Evolutionary conservation across 805 yeast genomes (phyloP).

Genomic region (Pichia thaimueangensis): DNA sequence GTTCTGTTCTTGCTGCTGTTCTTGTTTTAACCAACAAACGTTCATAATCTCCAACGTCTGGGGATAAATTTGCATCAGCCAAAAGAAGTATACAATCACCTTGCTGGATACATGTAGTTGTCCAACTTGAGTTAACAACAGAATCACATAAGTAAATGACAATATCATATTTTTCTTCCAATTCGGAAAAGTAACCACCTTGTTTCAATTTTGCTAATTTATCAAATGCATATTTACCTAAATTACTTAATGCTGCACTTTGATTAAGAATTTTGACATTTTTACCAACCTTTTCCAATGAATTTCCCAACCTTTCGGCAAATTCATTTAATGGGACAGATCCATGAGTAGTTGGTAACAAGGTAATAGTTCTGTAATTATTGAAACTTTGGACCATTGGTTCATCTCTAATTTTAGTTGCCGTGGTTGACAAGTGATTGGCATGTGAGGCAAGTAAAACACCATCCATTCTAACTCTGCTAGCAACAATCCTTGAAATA

Average conservation of each 20-base stretch:
- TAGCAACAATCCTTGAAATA: constrained; percentile 82
- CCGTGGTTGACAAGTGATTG: constrained; percentile 22
- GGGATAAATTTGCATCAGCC: constrained; percentile 73
- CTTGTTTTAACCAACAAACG: constrained; percentile 63
- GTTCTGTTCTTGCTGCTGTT: constrained; percentile 82
- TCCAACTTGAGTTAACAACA: constrained; percentile 78
- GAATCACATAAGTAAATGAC: constrained; percentile 88
- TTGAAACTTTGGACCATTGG: constrained; percentile 31
- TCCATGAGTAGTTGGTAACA: constrained; percentile 72
- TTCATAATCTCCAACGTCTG: constrained; percentile 83
- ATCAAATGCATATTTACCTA: constrained; percentile 92
- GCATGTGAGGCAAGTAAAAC: constrained; percentile 9
- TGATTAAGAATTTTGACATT: constrained; percentile 78
- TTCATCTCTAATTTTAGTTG: constrained; percentile 27
- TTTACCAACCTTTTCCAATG: constrained; percentile 66
- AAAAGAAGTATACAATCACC: constrained; percentile 89
- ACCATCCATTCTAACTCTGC: constrained; percentile 29
- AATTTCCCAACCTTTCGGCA: constrained; percentile 65
- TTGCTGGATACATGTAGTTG: constrained; percentile 84
- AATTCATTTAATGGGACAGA: constrained; percentile 76
- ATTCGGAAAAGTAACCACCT: constrained; percentile 82
- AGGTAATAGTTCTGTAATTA: constrained; percentile 74
- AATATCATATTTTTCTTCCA: constrained; percentile 86
- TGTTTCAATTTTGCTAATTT: constrained; percentile 78
- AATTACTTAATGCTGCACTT: constrained; percentile 66